These are phyloP conservation scores for Geopyxis carbonaria DNA, from an alignment of 495 filamentous ascomycete species.

Conservation along the genomic window DNA sequence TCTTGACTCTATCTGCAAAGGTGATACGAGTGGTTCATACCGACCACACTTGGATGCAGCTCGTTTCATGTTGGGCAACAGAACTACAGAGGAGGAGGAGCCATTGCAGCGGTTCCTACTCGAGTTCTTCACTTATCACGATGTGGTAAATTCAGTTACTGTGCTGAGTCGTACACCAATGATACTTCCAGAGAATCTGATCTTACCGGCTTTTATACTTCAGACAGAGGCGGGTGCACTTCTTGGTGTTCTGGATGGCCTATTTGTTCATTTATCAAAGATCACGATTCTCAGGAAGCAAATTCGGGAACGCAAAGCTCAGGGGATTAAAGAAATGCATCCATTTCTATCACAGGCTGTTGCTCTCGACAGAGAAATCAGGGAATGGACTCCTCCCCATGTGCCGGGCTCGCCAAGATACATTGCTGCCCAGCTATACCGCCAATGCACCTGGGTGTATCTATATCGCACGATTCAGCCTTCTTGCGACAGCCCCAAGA, in stretches of 20 bases:
- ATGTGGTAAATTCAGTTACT: conserved; percentile 65
- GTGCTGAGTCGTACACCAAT: conserved; percentile 32
- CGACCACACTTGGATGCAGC: conserved; percentile 65
- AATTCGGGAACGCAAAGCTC: conserved; percentile 49
- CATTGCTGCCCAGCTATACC: conserved; percentile 63
- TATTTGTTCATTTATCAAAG: conserved; percentile 64
- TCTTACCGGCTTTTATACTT: conserved; percentile 56
- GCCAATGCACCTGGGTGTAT: conserved; percentile 84
- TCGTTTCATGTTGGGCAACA: conserved; percentile 47
- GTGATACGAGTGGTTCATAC: conserved; percentile 60
- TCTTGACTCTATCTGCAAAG: conserved; percentile 63
- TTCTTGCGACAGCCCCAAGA: conserved; percentile 48
- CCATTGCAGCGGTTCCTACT: conserved; percentile 65
- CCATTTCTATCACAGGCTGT: conserved; percentile 54
- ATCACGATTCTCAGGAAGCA: conserved; percentile 63
- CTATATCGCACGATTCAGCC: conserved; percentile 70
- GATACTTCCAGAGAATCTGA: no score
- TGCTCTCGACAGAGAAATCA: conserved; percentile 59
- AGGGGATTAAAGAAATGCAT: conserved; percentile 56
- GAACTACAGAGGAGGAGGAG: conserved; percentile 30
- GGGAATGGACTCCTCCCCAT: conserved; percentile 57
- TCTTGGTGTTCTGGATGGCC: conserved; percentile 71
- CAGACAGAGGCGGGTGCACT: conserved; percentile 56
- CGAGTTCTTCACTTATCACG: conserved; percentile 88
- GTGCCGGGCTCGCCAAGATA: conserved; percentile 53